Evolutionary conservation across 352 stramenopile species (phyloP).

Genomic region (Globisporangium mamillatum): DNA sequence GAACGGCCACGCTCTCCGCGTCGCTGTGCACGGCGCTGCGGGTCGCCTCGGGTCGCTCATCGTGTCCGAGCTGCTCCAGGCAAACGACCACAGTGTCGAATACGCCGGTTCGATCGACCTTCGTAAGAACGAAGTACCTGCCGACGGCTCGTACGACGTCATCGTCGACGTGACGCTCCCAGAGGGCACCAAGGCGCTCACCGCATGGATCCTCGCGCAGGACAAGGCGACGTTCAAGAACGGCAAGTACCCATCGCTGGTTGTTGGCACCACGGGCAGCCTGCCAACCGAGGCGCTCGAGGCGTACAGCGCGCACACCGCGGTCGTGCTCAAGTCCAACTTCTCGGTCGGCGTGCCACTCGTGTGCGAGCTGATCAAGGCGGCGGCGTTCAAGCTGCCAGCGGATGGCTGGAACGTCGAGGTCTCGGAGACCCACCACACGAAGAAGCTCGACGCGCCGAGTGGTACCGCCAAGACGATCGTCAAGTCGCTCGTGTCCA

Average conservation of each 20-base stretch:
- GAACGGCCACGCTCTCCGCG: conserved; percentile 35
- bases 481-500: conserved; percentile 59
- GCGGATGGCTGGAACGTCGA: conserved; percentile 77
- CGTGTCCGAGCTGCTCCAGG: conserved; percentile 55
- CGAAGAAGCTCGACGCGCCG: conserved; percentile 81
- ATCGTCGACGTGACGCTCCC: conserved; percentile 80
- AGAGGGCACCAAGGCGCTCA: conserved; percentile 63
- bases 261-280: conserved; percentile 72
- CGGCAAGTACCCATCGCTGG: conserved; percentile 63
- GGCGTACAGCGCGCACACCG: conserved; percentile 52
- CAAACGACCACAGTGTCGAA: conserved; percentile 39
- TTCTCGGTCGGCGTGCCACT: conserved; percentile 84
- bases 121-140: conserved; percentile 39
- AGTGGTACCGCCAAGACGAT: conserved; percentile 80
- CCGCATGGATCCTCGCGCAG: conserved; percentile 52
- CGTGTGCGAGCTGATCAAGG: conserved; percentile 68
- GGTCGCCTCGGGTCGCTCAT: conserved; percentile 75
- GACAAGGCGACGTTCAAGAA: conserved; percentile 57
- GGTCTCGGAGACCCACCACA: conserved; percentile 84
- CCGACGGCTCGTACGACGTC: conserved; percentile 51
- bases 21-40: conserved; percentile 70
- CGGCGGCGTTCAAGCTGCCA: conserved; percentile 72
- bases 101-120: conserved; percentile 63
- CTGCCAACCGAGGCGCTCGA: conserved; percentile 57
- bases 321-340: conserved; percentile 78